Evolutionary conservation across 345 rosid species (phyloP), one percentile per base, ranked within the genome.

Genomic region (Salix viminalis): DNA sequence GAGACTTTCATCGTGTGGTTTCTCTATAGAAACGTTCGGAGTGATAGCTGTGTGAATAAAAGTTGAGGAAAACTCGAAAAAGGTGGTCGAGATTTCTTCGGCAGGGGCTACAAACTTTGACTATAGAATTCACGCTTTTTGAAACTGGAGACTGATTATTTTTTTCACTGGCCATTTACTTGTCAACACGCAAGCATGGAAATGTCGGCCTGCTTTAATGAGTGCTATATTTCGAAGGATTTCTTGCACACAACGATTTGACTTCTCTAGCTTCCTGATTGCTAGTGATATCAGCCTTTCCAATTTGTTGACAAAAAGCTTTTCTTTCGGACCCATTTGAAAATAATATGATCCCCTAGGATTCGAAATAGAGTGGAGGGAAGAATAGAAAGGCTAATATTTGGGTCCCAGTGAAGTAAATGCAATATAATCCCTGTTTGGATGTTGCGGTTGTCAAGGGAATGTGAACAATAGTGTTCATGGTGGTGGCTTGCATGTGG

Each of bases 171-270:
- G 37, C 37, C 37, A 4, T 69, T 18, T 13, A 19, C 39, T 71
- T 70, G 83, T 84, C 83, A 79, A 76, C 82, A 77, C 70, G 82
- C 80, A 75, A 79, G 79, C 69, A 71, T 80, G 78, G 79, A 46
- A 14, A 61, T 75, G 83, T 84, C 84, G 82, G 81, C 70, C 75
- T 69, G 65, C 58, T 26, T 74, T 54, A 77, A 44, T 34, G 36
- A 13, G 24, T 8, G 9, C 30, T 24, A 9, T 23, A 18, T 70
- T 2, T 41, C n/a, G 15, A 0, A 14, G 68, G 42, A 36, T 73
- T 61, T 72, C 67, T 73, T 36, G 26, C 74, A 32, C 23, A 21
- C 70, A 60, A 36, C 65, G 61, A 76, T 79, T 79, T 81, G 83
- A 82, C 83, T 84, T 66, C 60, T 37, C 28, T 48, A 11, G 2